Conservation (phyloP, 2,329 filamentous ascomycete genomes). For the Ceratocystis diversiconidia region DNA sequence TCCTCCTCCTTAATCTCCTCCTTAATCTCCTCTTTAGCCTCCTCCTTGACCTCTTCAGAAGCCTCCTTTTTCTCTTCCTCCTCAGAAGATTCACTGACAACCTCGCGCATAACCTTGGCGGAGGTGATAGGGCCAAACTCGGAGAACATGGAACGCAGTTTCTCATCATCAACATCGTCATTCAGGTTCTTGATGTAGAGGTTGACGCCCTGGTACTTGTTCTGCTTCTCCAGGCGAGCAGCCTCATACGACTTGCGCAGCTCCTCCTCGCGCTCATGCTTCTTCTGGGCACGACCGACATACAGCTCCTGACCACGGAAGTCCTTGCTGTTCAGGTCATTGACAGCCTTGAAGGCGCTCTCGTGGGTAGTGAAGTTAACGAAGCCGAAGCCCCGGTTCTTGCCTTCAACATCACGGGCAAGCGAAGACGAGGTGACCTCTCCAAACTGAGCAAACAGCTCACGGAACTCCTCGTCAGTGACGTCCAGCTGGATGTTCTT, state of each 20-base stretch:
- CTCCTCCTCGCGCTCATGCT: constrained; percentile 99
- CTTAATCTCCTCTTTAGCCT: constrained; percentile 31
- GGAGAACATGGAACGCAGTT: constrained; percentile 85
- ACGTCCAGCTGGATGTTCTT: constrained; percentile 87
- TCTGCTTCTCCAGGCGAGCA: constrained; percentile 92
- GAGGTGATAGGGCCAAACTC: constrained; percentile 92
- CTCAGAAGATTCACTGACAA: constrained; percentile 39
- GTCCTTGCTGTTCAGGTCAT: constrained; percentile 80
- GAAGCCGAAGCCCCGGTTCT: constrained; percentile 91
- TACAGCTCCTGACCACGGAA: constrained; percentile 93
- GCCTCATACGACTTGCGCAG: constrained; percentile 98
- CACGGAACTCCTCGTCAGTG: constrained; percentile 86
- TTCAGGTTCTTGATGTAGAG: constrained; percentile 99
- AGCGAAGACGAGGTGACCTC: constrained; percentile 93
- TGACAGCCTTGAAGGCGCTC: constrained; percentile 70
- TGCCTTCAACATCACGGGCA: constrained; percentile 75
- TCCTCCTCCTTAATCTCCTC: constrained; percentile 40
- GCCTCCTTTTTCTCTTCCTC: constrained; percentile 39
- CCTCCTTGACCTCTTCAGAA: constrained; percentile 36
- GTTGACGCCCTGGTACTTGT: constrained; percentile 98
- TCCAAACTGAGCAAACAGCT: constrained; percentile 80
- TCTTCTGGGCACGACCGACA: constrained; percentile 97
- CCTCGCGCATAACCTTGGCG: constrained; percentile 97
- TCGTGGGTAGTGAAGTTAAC: constrained; percentile 94
- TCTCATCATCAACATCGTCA: constrained; percentile 94